phyloP scores from a whole-genome alignment of 495 filamentous ascomycete species.

The Glonium stellatum region DNA sequence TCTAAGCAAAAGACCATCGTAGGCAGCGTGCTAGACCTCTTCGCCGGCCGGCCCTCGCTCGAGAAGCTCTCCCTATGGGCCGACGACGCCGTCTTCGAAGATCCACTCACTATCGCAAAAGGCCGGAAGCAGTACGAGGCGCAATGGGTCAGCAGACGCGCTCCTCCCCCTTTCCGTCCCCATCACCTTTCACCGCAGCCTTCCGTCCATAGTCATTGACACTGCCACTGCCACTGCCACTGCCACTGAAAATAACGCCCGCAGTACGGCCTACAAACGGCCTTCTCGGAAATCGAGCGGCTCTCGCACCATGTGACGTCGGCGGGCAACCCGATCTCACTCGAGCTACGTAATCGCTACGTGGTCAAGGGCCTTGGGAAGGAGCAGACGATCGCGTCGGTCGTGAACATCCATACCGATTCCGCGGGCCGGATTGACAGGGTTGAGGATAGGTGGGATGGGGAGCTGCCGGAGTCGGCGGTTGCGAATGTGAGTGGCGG shows the following conservation, averaged over 20 bases:
- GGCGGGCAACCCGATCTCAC: constrained; percentile 49
- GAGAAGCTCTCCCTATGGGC: constrained; percentile 51
- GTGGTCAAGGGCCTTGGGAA: constrained; percentile 46
- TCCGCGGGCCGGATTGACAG: constrained; percentile 43
- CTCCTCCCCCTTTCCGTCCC: no score
- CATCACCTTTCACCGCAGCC: no score
- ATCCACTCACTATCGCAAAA: constrained; percentile 46
- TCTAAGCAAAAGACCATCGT: constrained; percentile 45
- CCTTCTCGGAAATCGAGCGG: constrained; percentile 44
- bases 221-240: no score
- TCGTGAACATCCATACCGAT: constrained; percentile 41
- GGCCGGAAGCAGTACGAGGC: constrained; percentile 46
- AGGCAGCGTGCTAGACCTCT: constrained; percentile 53
- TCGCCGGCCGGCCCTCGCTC: constrained; percentile 49
- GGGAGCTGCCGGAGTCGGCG: constrained; percentile 42
- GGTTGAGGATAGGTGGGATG: constrained; percentile 54
- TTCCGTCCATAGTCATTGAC: no score
- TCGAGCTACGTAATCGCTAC: constrained; percentile 48
- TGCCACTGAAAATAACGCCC: no score
- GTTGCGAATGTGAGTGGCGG: constrained; percentile 38
- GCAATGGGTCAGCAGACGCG: constrained; percentile 38
- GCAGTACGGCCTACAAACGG: constrained; percentile 40
- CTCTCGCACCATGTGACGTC: constrained; percentile 44
- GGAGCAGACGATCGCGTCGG: constrained; percentile 46
- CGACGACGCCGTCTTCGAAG: constrained; percentile 45